Conservation (phyloP, 768 basidiomycete genomes). For the Collybia sp. region DNA sequence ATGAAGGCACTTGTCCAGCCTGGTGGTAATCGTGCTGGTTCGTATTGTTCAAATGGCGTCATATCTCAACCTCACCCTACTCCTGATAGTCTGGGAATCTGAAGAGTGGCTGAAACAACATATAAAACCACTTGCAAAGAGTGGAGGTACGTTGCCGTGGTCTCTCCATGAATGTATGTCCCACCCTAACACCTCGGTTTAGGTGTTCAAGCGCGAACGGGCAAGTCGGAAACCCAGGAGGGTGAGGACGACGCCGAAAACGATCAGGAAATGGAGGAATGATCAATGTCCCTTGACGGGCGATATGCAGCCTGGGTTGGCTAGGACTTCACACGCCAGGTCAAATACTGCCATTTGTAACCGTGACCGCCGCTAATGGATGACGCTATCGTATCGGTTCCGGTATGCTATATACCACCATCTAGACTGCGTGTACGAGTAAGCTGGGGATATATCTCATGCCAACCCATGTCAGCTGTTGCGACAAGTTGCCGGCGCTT, state of each 20-base stretch:
- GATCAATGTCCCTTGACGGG: slow-evolving; percentile 8
- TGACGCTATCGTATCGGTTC: too few species aligned
- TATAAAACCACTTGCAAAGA: slow-evolving; percentile 71
- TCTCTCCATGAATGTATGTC: slow-evolving; percentile 3
- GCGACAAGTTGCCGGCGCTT: too few species aligned
- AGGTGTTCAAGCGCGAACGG: slow-evolving; percentile 56
- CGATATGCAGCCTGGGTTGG: too few species aligned
- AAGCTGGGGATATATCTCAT: too few species aligned
- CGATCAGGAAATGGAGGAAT: slow-evolving; percentile 68
- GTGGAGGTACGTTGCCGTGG: slow-evolving; percentile 51
- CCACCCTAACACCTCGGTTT: slow-evolving; percentile 3
- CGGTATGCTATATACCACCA: too few species aligned
- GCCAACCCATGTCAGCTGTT: too few species aligned
- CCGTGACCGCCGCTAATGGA: too few species aligned
- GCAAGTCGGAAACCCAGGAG: slow-evolving; percentile 23
- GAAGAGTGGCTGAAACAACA: slow-evolving; percentile 90
- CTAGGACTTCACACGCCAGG: slow-evolving; percentile 5
- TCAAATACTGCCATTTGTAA: too few species aligned
- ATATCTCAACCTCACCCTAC: neutral
- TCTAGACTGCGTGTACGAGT: too few species aligned
- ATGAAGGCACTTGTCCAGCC: slow-evolving; percentile 65
- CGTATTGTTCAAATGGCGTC: slow-evolving; percentile 18
- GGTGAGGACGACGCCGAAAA: slow-evolving; percentile 26
- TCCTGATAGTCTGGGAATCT: slow-evolving; percentile 83
- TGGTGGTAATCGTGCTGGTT: slow-evolving; percentile 75